phyloP scores from a whole-genome alignment of 2,329 filamentous ascomycete genomes.

The Trichophyton mentagrophytes region DNA sequence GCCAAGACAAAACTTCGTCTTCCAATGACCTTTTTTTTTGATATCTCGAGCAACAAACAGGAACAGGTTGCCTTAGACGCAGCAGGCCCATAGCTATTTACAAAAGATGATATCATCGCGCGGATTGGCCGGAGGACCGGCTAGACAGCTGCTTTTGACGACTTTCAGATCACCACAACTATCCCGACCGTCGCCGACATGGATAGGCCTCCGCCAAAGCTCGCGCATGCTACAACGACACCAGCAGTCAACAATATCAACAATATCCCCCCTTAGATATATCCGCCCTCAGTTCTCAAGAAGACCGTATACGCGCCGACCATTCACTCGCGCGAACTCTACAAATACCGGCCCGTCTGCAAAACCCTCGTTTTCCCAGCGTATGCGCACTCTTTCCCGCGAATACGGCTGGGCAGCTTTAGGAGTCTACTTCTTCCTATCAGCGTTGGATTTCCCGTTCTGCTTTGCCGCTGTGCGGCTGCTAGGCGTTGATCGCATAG shows the following conservation, averaged over 20 bases:
- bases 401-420: slow-evolving; percentile 92
- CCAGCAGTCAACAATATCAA: background rate
- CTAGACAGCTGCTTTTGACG: background rate
- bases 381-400: slow-evolving; percentile 68
- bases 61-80: background rate
- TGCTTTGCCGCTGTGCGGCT: slow-evolving; percentile 79
- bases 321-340: slow-evolving; percentile 19
- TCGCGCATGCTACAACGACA: slow-evolving; percentile 1
- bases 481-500: slow-evolving; percentile 76
- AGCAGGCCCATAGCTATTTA: background rate
- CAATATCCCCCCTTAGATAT: slow-evolving; percentile 3
- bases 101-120: background rate
- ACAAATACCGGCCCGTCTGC: slow-evolving; percentile 14
- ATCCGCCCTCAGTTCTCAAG: background rate
- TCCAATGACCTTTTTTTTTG: background rate
- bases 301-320: slow-evolving; percentile 1
- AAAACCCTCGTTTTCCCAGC: slow-evolving; percentile 47
- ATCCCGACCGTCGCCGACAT: slow-evolving; percentile 9
- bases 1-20: background rate
- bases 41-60: background rate
- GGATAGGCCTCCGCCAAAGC: background rate
- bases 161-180: background rate
- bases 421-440: slow-evolving; percentile 77
- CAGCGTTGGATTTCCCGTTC: slow-evolving; percentile 82
- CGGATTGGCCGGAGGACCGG: background rate